Evolutionary conservation across 2,329 filamentous ascomycete genomes (phyloP).

Genomic region (Aureobasidium sp.): DNA sequence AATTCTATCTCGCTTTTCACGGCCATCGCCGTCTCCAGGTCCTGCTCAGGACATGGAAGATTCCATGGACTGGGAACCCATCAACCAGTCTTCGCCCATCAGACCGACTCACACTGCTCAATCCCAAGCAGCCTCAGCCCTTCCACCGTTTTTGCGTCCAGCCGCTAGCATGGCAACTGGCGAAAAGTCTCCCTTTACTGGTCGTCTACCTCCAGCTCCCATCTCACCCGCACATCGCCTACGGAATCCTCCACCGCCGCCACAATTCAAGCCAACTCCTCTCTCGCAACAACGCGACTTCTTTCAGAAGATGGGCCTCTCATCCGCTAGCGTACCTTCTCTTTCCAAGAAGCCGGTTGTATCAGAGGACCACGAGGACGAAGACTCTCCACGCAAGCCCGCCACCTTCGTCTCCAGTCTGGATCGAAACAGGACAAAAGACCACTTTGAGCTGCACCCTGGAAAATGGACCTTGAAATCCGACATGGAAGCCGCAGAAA

Average conservation of each 20-base stretch:
- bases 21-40: background rate
- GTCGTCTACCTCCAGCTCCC: conserved; percentile 62
- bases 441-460: conserved; percentile 11
- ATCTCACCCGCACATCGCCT: conserved; percentile 56
- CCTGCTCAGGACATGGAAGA: conserved; percentile 35
- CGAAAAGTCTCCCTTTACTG: conserved; percentile 56
- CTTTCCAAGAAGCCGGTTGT: background rate
- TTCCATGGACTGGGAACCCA: conserved; percentile 68
- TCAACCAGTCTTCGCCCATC: conserved; percentile 7
- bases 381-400: background rate
- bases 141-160: conserved; percentile 47
- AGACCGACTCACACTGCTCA: conserved; percentile 6
- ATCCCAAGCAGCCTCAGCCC: conserved; percentile 14
- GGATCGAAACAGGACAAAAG: conserved; percentile 11
- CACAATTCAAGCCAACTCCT: conserved; percentile 18
- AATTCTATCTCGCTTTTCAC: conserved; percentile 18
- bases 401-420: conserved; percentile 1
- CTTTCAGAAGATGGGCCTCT: conserved; percentile 19
- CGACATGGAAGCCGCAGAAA: conserved; percentile 14
- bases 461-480: conserved; percentile 13
- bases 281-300: conserved; percentile 18
- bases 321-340: background rate
- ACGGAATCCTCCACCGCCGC: conserved; percentile 45
- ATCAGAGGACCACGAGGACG: background rate
- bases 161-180: conserved; percentile 33